These are phyloP conservation scores for Hypoxylon crocopeplum DNA, from an alignment of 495 filamentous ascomycete genomes.

Conservation along the genomic window DNA sequence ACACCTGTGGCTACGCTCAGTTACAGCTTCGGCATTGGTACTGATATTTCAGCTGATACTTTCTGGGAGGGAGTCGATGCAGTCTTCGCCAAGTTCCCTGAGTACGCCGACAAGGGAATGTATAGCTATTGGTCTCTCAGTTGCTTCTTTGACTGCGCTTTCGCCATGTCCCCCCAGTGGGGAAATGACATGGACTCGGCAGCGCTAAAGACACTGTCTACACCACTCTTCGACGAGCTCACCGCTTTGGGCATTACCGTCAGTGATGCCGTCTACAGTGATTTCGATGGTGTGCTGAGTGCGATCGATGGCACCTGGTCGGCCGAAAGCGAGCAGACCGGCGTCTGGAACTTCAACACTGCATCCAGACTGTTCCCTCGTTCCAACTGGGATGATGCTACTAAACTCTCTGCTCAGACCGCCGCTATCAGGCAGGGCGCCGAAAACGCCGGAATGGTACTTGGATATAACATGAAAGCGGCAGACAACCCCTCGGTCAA, in stretches of 20 bases:
- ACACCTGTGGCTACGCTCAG: slow-evolving; percentile 48
- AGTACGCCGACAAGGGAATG: slow-evolving; percentile 52
- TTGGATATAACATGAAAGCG: slow-evolving; percentile 53
- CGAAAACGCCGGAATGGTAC: slow-evolving; percentile 42
- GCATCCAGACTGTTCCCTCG: slow-evolving; percentile 51
- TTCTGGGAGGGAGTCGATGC: slow-evolving; percentile 60
- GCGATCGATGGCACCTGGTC: slow-evolving; percentile 30
- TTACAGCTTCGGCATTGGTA: slow-evolving; percentile 31
- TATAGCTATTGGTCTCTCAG: slow-evolving; percentile 57
- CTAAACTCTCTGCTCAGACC: slow-evolving; percentile 43
- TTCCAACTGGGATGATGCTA: slow-evolving; percentile 42
- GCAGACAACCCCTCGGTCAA: slow-evolving; percentile 27
- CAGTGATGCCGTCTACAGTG: slow-evolving; percentile 22
- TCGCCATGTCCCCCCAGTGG: slow-evolving; percentile 43
- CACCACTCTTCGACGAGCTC: slow-evolving; percentile 49
- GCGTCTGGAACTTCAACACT: slow-evolving; percentile 34
- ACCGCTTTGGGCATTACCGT: slow-evolving; percentile 44
- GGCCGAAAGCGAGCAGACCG: slow-evolving; percentile 20
- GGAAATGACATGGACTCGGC: slow-evolving; percentile 36
- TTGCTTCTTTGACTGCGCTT: slow-evolving; percentile 19
- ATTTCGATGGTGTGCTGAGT: slow-evolving; percentile 21
- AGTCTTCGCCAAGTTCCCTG: slow-evolving; percentile 52
- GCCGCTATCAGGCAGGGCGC: slow-evolving; percentile 39
- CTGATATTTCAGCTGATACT: slow-evolving; percentile 46
- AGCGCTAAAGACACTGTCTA: slow-evolving; percentile 40